Conservation (phyloP, 2,329 filamentous ascomycete species). For the Colletotrichum liriopes region DNA sequence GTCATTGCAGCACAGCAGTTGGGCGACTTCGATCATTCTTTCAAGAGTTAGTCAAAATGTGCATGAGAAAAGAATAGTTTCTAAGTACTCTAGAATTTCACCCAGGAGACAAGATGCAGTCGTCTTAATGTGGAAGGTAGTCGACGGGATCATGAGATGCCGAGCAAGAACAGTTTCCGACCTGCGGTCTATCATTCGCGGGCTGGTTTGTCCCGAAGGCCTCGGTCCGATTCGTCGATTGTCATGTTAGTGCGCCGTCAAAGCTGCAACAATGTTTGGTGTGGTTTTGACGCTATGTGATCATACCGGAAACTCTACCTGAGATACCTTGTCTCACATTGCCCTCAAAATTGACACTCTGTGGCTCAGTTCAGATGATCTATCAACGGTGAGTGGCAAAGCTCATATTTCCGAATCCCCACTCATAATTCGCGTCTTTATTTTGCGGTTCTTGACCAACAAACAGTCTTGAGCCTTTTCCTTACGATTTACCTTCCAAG, state of each 20-base stretch:
- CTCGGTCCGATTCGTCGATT: slow-evolving; percentile 4
- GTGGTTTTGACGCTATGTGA: background rate
- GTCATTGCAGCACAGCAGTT: background rate
- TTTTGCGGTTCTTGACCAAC: background rate
- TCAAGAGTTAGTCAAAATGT: background rate
- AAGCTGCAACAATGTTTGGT: background rate
- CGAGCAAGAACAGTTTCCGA: background rate
- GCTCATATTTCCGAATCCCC: slow-evolving; percentile 16
- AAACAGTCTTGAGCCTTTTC: background rate
- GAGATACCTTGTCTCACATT: slow-evolving; percentile 14
- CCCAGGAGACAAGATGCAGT: background rate
- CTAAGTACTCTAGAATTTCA: too few relatives aligned
- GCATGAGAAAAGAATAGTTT: background rate
- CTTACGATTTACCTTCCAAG: background rate
- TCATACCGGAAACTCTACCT: slow-evolving; percentile 7
- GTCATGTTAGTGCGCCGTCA: background rate
- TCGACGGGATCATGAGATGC: background rate
- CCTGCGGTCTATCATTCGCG: background rate
- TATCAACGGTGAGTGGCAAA: background rate
- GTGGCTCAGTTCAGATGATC: background rate
- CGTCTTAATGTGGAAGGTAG: background rate
- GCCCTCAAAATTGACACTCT: background rate
- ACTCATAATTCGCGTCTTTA: background rate
- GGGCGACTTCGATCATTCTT: background rate
- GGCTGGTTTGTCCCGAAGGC: background rate